Percentiles rank a stretch among this genome's conserved stretches.
These are phyloP conservation scores for Skeletonema costatum DNA, from an alignment of 108 stramenopile species.

Conservation along the genomic window DNA sequence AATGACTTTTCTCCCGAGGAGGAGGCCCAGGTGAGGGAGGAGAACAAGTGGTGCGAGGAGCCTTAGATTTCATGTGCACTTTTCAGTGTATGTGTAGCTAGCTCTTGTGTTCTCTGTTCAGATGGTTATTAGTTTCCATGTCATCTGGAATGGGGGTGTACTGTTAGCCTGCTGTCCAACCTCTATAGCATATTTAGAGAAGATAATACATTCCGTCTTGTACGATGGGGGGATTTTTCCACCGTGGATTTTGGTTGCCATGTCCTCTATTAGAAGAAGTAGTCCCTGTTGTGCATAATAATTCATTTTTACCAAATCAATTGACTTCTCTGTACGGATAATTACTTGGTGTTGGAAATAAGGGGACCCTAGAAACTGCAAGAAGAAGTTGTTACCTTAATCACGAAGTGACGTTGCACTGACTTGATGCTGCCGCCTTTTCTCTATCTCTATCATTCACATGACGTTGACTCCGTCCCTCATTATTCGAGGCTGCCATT, in stretches of 20 bases:
- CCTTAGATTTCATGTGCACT: slow-evolving; percentile 60
- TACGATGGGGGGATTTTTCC: background rate
- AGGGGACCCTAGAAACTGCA: too few species aligned
- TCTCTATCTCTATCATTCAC: too few species aligned
- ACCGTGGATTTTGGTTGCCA: background rate
- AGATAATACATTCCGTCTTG: background rate
- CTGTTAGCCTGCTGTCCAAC: background rate
- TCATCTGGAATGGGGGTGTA: background rate
- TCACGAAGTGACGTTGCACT: too few species aligned
- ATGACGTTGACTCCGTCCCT: too few species aligned
- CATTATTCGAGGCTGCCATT: too few species aligned
- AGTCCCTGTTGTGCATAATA: background rate
- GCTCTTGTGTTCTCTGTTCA: background rate
- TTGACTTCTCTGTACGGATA: too few species aligned
- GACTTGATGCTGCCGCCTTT: too few species aligned
- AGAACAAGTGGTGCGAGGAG: slow-evolving; percentile 99
- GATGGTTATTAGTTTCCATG: background rate
- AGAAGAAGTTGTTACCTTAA: too few species aligned
- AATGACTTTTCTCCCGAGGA: slow-evolving; percentile 99
- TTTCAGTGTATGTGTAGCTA: background rate
- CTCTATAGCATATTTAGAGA: background rate
- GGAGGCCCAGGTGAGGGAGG: slow-evolving; percentile 67
- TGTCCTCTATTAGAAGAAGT: background rate
- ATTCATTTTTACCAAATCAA: background rate
- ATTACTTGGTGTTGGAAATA: too few species aligned